Conservation (phyloP, 2,329 filamentous ascomycete species). For the Beauveria medogensis region DNA sequence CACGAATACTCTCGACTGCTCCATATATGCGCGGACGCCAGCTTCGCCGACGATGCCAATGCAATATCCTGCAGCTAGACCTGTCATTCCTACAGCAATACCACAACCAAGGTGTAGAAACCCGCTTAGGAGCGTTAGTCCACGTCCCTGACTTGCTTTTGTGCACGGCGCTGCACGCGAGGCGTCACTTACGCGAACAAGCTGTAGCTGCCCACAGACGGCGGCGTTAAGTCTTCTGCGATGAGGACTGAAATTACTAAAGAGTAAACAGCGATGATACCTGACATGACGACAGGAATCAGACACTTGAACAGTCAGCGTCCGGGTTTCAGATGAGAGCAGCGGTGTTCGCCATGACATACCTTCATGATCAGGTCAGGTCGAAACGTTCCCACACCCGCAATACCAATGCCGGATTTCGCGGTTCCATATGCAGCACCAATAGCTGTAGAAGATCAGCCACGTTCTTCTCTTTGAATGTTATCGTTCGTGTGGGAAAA, state of each 20-base stretch:
- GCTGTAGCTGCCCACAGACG: conserved; percentile 59
- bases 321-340: background rate
- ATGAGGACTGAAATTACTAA: conserved; percentile 96
- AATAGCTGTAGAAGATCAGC: conserved; percentile 32
- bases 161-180: background rate
- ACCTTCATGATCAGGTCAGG: conserved; percentile 91
- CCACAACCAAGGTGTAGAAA: conserved; percentile 93
- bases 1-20: conserved; percentile 91
- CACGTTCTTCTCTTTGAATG: background rate
- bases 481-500: background rate
- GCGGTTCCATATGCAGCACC: conserved; percentile 83
- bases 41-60: conserved; percentile 94
- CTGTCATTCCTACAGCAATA: conserved; percentile 83
- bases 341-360: conserved; percentile 15
- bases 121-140: conserved; percentile 44
- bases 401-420: conserved; percentile 82
- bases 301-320: conserved; percentile 48
- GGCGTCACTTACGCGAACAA: conserved; percentile 62
- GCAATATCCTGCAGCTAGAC: conserved; percentile 88
- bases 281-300: conserved; percentile 93
- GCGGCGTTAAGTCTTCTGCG: conserved; percentile 76
- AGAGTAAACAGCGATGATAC: conserved; percentile 97
- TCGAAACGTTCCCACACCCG: conserved; percentile 75
- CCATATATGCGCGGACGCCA: conserved; percentile 91
- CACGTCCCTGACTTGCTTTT: background rate